phyloP scores from a whole-genome alignment of 129 eudicot genomes.

The Artemisia annua region DNA sequence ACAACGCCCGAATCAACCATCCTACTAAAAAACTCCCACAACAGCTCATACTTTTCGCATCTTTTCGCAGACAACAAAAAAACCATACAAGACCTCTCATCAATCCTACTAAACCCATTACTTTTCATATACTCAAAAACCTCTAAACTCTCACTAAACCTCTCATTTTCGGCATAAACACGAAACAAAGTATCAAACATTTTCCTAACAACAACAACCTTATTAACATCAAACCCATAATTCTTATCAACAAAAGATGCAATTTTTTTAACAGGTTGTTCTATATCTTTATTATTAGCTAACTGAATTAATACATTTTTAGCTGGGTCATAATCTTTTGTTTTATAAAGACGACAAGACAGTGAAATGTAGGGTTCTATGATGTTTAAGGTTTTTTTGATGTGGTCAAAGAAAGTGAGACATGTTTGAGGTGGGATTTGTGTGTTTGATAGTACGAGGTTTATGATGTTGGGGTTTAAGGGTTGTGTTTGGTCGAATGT shows the following conservation, averaged over 20 bases:
- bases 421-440: slow-evolving; percentile 53
- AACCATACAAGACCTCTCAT: slow-evolving; percentile 88
- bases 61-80: slow-evolving; percentile 72
- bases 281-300: slow-evolving; percentile 38
- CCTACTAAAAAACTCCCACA: slow-evolving; percentile 46
- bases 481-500: slow-evolving; percentile 36
- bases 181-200: slow-evolving; percentile 77
- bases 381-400: slow-evolving; percentile 43
- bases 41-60: slow-evolving; percentile 31
- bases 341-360: slow-evolving; percentile 52
- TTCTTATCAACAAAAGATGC: slow-evolving; percentile 41
- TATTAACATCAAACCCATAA: slow-evolving; percentile 16
- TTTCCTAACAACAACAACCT: slow-evolving; percentile 35
- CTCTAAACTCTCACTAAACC: slow-evolving; percentile 55
- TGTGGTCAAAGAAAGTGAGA: slow-evolving; percentile 54
- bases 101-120: slow-evolving; percentile 54
- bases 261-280: slow-evolving; percentile 43
- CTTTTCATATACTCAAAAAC: slow-evolving; percentile 65
- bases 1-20: slow-evolving; percentile 66
- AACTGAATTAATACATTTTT: slow-evolving; percentile 46
- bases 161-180: slow-evolving; percentile 67
- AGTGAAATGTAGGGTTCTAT: slow-evolving; percentile 49
- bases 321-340: slow-evolving; percentile 53
- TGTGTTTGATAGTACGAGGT: slow-evolving; percentile 71
- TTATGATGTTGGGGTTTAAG: slow-evolving; percentile 49